phyloP scores from a whole-genome alignment of 768 basidiomycete species.

The Termitomyces sp. region DNA sequence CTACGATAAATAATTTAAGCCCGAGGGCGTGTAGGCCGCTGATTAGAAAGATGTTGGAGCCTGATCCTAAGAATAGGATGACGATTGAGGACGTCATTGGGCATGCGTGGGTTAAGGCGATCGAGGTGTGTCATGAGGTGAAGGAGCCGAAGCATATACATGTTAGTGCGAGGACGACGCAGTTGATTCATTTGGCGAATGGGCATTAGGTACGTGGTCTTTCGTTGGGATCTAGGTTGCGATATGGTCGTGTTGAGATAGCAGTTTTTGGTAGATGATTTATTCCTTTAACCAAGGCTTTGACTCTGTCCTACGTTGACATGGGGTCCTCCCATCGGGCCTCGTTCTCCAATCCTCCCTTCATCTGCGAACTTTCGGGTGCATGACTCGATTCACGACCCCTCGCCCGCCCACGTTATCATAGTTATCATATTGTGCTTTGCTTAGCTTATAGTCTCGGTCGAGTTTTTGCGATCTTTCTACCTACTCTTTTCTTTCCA shows the following conservation, averaged over 20 bases:
- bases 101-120: conserved; percentile 75
- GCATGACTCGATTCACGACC: neutral
- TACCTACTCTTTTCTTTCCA: neutral
- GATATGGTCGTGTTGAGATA: neutral
- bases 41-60: conserved; percentile 93
- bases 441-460: conserved; percentile 7
- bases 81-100: conserved; percentile 79
- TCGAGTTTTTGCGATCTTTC: conserved; percentile 3
- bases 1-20: conserved; percentile 85
- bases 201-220: conserved; percentile 10
- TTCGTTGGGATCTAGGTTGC: neutral
- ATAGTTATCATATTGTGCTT: conserved; percentile 11
- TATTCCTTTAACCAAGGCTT: neutral
- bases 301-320: neutral
- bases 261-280: neutral
- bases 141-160: conserved; percentile 70
- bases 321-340: neutral
- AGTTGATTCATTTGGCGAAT: conserved; percentile 41
- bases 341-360: neutral
- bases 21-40: conserved; percentile 82
- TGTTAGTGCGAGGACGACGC: conserved; percentile 61
- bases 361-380: neutral
- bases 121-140: conserved; percentile 79
- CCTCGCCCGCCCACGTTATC: neutral
- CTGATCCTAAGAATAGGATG: conserved; percentile 75